Evolutionary conservation across 257 asterid genomes (phyloP).

Genomic region (Solanum dulcamara): DNA sequence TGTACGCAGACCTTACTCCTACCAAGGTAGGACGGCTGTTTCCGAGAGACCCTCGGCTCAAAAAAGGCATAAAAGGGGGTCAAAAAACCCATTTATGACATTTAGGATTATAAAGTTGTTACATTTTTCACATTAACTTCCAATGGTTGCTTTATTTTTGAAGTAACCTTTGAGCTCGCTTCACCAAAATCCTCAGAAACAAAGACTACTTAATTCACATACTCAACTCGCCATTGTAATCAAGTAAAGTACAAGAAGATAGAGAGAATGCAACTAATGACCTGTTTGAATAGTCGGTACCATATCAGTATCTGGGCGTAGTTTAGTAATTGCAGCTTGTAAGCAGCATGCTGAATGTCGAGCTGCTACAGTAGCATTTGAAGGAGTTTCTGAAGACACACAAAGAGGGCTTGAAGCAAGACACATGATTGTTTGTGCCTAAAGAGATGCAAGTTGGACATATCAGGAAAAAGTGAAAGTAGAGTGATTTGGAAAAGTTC

Average conservation of each 20-base stretch:
- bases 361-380: conserved; percentile 25
- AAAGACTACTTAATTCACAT: neutral
- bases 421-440: conserved; percentile 67
- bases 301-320: conserved; percentile 31
- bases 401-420: conserved; percentile 66
- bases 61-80: too few species aligned
- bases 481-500: neutral
- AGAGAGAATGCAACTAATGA: conserved; percentile 8
- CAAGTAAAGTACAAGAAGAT: neutral
- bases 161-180: neutral
- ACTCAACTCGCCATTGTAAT: neutral
- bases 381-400: conserved; percentile 38
- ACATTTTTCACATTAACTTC: neutral
- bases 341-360: conserved; percentile 39
- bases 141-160: neutral
- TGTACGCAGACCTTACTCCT: too few species aligned
- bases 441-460: conserved; percentile 6
- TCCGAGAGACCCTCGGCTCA: too few species aligned
- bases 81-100: neutral
- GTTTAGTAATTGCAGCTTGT: conserved; percentile 25
- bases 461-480: neutral
- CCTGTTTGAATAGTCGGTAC: conserved; percentile 57
- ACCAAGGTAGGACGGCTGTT: too few species aligned
- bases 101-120: neutral
- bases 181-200: neutral